Evolutionary conservation across 2,329 filamentous ascomycete genomes (phyloP), one percentile per base, ranked within the genome.

Genomic region (Aspergillus flavus): DNA sequence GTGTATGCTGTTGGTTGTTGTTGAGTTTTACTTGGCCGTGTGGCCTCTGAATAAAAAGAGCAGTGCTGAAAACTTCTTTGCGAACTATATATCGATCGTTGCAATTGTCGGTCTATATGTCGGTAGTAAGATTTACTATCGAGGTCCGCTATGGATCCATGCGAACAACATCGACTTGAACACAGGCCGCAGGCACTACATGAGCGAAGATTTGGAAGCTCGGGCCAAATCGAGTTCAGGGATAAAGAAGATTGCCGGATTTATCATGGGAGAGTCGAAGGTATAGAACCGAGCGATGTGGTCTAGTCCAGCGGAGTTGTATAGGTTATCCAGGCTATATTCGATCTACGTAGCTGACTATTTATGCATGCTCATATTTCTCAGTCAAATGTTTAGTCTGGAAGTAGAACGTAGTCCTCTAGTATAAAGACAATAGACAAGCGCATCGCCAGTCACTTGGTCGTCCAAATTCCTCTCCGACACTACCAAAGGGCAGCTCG

Each of bases 21-120:
- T 79, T 4, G 76, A 83, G 59, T 83, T 84, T 66, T 83, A 83
- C 66, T 76, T 83, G 3, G 71, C 77, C 3, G 73, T 83, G 2
- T 83, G 78, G 75, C 81, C 82, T 1, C 71, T 83, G 4, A 71
- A 69, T 4, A 71, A 68, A 0, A 50, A 61, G 1, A 64, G 73
- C 0, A 73, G 69, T 32, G 80, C 78, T 1, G 69, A 74, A 62
- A 73, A 69, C 50, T 84, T 84, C 75, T 83, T 84, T 66, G 76
- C 80, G 4, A 82, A 76, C 61, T 84, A 81, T 61, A 71, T 83
- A 32, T 81, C 77, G 2, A 76, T 82, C 19, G 70, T 80, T 2
- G 72, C 78, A 1, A 77, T 82, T 46, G 12, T 83, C 1, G 66
- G 79, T 1, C 64, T 82, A 9, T 83, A 78, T 62, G 39, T 80